Conservation (phyloP, 768 basidiomycete genomes). For the Russula griseocarnosa region DNA sequence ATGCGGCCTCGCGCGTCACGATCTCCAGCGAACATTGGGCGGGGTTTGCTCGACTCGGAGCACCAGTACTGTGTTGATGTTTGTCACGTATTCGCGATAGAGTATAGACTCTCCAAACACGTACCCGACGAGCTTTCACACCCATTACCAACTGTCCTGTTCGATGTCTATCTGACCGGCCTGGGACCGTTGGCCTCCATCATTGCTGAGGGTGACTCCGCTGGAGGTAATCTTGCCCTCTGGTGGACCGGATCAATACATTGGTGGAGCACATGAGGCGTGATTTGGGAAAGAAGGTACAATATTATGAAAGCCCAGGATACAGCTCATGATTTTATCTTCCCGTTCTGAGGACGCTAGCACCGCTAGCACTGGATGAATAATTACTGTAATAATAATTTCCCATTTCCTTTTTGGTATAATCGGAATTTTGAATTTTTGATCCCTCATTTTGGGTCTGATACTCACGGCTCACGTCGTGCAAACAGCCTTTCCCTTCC, state of each 20-base stretch:
- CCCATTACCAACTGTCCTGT: conserved; percentile 70
- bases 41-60: conserved; percentile 29
- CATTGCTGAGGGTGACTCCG: too few relatives aligned
- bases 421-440: conserved; percentile 10
- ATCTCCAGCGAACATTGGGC: conserved; percentile 41
- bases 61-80: conserved; percentile 36
- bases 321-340: conserved; percentile 34
- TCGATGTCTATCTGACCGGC: conserved; percentile 74
- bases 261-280: conserved; percentile 31
- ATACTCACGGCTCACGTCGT: not conserved
- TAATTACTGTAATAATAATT: not conserved
- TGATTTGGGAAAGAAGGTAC: conserved; percentile 36
- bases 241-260: conserved; percentile 38
- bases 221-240: conserved; percentile 69
- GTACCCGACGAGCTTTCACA: conserved; percentile 41
- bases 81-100: conserved; percentile 55
- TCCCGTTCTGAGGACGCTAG: conserved; percentile 30
- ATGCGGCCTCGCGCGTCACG: too few relatives aligned
- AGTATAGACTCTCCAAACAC: conserved; percentile 63
- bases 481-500: not conserved
- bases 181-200: conserved; percentile 51
- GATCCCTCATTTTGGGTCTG: conserved; percentile 1
- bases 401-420: conserved; percentile 22
- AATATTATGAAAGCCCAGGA: conserved; percentile 34
- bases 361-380: conserved; percentile 25